These are phyloP conservation scores for Kregervanrija pseudodelftensis DNA, from an alignment of 805 yeast species.

Conservation along the genomic window DNA sequence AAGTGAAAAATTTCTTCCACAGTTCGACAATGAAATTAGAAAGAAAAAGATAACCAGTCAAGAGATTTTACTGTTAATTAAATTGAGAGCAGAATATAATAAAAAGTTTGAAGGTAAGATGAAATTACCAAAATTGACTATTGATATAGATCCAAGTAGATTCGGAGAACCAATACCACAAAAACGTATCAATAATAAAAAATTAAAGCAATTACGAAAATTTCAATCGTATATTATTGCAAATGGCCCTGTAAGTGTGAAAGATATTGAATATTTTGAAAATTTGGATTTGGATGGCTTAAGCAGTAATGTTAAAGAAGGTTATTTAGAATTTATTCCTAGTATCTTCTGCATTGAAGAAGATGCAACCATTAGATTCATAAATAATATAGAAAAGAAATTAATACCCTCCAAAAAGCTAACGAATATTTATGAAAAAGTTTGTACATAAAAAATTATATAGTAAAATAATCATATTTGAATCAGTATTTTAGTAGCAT, in stretches of 20 bases:
- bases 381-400: constrained; percentile 5
- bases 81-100: constrained; percentile 12
- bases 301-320: constrained; percentile 5
- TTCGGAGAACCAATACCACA: constrained; percentile 19
- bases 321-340: constrained; percentile 13
- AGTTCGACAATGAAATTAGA: too few relatives aligned
- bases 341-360: constrained; percentile 9
- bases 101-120: constrained; percentile 7
- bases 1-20: too few relatives aligned
- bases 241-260: constrained; percentile 12
- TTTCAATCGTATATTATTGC: constrained; percentile 10
- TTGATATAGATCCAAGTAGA: constrained; percentile 13
- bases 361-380: constrained; percentile 10
- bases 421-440: constrained; percentile 1
- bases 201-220: constrained; percentile 9
- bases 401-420: constrained; percentile 8
- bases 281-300: constrained; percentile 2
- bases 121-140: constrained; percentile 9
- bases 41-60: neutral
- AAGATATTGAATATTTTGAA: constrained; percentile 15
- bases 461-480: neutral
- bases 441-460: constrained; percentile 1
- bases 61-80: neutral
- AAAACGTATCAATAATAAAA: constrained; percentile 12
- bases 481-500: constrained; percentile 24